Evolutionary conservation across 495 filamentous ascomycete species (phyloP).

Genomic region (Aspergillus baeticus): DNA sequence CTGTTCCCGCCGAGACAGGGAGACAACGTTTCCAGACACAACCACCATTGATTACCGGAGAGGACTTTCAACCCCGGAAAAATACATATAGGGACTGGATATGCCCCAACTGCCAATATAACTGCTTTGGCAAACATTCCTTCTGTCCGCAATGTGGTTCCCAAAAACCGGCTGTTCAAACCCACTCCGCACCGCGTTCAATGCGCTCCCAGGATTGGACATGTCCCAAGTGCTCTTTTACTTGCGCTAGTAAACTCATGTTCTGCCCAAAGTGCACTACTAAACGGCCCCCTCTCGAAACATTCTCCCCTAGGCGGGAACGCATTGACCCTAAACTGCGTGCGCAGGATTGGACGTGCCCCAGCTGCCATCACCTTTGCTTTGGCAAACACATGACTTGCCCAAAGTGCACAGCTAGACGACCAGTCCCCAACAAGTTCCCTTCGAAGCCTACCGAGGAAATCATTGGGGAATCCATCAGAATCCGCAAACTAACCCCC

Average conservation of each 20-base stretch:
- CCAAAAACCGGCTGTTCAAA: neutral
- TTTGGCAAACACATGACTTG: conserved; percentile 26
- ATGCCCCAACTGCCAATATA: no score
- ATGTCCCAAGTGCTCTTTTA: neutral
- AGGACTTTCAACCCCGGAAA: no score
- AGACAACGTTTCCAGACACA: no score
- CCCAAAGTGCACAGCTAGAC: conserved; percentile 29
- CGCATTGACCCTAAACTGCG: conserved; percentile 9
- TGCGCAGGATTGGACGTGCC: conserved; percentile 34
- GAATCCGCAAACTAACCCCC: conserved; percentile 20
- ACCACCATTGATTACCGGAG: no score
- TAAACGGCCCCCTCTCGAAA: no score
- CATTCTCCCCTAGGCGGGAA: no score
- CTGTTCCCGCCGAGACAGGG: no score
- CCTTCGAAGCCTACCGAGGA: neutral
- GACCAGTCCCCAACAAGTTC: conserved; percentile 10
- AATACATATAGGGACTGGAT: no score
- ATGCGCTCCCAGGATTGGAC: neutral
- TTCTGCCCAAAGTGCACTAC: no score
- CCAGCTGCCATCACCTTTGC: conserved; percentile 25
- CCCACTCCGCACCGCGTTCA: neutral
- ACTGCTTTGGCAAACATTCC: no score
- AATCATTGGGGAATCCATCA: conserved; percentile 9
- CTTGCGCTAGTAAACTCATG: no score
- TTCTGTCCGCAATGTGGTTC: no score